Evolutionary conservation across 2,329 filamentous ascomycete species (phyloP).

Genomic region (Nigrospora oryzae): DNA sequence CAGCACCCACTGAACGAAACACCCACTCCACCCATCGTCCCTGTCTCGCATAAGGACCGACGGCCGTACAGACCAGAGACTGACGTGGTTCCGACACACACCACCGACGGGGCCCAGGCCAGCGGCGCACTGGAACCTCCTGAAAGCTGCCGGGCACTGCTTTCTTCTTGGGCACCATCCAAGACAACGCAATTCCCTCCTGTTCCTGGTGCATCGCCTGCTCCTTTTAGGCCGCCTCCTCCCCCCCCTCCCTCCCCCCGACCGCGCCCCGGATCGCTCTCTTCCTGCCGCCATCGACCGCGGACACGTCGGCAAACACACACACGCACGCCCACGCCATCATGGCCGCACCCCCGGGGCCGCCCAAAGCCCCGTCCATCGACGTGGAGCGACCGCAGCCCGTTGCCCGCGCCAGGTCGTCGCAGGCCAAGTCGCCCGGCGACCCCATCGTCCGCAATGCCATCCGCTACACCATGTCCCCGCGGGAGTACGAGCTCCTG

Average conservation of each 20-base stretch:
- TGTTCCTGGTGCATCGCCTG: no score
- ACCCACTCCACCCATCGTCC: no score
- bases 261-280: neutral
- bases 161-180: neutral
- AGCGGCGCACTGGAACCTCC: no score
- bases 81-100: no score
- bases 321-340: no score
- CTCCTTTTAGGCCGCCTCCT: neutral
- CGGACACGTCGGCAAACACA: neutral
- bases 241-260: neutral
- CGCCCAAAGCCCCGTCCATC: neutral
- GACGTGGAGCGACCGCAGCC: neutral
- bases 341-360: neutral
- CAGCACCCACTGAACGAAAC: no score
- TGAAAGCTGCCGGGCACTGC: no score
- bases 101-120: no score
- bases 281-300: neutral
- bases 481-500: conserved; percentile 76
- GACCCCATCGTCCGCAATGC: conserved; percentile 78
- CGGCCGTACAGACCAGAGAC: no score
- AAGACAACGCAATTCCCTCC: neutral
- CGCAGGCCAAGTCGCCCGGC: conserved; percentile 16
- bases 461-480: conserved; percentile 76
- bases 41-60: no score
- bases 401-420: neutral